Evolutionary conservation across 2,329 filamentous ascomycete species (phyloP).

Genomic region (Trichoderma breve): DNA sequence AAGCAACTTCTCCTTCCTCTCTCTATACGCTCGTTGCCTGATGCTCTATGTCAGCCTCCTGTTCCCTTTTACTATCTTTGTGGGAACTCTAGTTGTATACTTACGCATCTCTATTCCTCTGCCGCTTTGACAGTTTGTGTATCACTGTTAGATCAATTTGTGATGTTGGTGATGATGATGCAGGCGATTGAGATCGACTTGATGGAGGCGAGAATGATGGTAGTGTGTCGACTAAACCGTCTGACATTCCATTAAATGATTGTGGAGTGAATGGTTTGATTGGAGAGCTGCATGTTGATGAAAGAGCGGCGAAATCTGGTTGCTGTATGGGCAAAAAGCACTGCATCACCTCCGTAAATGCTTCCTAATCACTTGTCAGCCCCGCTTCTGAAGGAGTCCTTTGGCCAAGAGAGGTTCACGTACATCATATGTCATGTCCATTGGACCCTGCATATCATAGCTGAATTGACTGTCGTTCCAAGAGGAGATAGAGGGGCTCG

Average conservation of each 20-base stretch:
- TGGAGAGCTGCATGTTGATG: neutral
- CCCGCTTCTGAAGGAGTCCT: neutral
- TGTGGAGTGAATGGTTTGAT: neutral
- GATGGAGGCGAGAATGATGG: neutral
- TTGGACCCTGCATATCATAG: neutral
- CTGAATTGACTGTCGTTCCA: neutral
- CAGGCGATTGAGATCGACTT: neutral
- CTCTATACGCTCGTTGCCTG: neutral
- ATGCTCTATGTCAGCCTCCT: neutral
- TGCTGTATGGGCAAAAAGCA: neutral
- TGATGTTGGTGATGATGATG: neutral
- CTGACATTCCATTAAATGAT: neutral
- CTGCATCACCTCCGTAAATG: neutral
- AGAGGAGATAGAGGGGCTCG: neutral
- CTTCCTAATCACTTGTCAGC: neutral
- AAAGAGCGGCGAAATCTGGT: neutral
- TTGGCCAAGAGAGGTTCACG: neutral
- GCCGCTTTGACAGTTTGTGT: neutral
- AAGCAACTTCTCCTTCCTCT: neutral
- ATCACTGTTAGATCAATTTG: neutral
- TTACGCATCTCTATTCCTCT: neutral
- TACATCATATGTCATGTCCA: neutral
- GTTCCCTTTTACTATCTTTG: neutral
- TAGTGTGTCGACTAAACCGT: neutral
- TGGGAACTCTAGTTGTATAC: neutral